Conservation (phyloP, 2,329 filamentous ascomycete genomes). For the Leptodontidium sp. region DNA sequence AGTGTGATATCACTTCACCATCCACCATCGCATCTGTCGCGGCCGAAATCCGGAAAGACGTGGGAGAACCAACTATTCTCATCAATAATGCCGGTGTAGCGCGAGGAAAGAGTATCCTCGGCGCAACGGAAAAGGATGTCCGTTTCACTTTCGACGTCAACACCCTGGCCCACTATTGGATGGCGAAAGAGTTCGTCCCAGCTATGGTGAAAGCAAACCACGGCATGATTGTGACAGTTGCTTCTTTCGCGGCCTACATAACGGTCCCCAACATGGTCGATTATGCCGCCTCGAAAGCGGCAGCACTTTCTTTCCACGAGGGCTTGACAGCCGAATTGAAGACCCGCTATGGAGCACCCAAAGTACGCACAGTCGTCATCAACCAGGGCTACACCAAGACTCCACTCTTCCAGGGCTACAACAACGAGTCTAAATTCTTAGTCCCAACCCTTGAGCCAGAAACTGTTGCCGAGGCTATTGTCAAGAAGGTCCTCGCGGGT, state of each 20-base stretch:
- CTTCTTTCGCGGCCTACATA: conserved; percentile 68
- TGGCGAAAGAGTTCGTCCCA: conserved; percentile 73
- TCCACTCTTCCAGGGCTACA: conserved; percentile 65
- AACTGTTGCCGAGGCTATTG: conserved; percentile 70
- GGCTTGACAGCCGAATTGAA: conserved; percentile 65
- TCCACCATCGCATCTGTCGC: conserved; percentile 61
- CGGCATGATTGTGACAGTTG: conserved; percentile 77
- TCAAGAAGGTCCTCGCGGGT: conserved; percentile 65
- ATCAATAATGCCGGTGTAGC: conserved; percentile 77
- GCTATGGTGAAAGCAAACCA: conserved; percentile 69
- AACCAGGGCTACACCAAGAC: conserved; percentile 70
- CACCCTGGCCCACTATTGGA: conserved; percentile 71
- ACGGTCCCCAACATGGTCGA: conserved; percentile 71
- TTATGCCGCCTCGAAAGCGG: conserved; percentile 73
- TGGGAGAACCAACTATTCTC: conserved; percentile 73
- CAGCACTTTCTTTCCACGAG: conserved; percentile 73
- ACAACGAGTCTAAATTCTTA: conserved; percentile 59
- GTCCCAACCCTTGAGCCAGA: conserved; percentile 63
- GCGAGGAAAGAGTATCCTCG: conserved; percentile 67
- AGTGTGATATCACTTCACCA: conserved; percentile 73
- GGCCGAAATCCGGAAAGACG: conserved; percentile 57
- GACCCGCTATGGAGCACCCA: conserved; percentile 67
- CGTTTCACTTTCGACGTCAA: conserved; percentile 78
- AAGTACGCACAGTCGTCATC: conserved; percentile 71
- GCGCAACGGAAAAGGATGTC: conserved; percentile 63